Conservation (phyloP, 2,329 filamentous ascomycete species). For the Shiraia bambusicola region DNA sequence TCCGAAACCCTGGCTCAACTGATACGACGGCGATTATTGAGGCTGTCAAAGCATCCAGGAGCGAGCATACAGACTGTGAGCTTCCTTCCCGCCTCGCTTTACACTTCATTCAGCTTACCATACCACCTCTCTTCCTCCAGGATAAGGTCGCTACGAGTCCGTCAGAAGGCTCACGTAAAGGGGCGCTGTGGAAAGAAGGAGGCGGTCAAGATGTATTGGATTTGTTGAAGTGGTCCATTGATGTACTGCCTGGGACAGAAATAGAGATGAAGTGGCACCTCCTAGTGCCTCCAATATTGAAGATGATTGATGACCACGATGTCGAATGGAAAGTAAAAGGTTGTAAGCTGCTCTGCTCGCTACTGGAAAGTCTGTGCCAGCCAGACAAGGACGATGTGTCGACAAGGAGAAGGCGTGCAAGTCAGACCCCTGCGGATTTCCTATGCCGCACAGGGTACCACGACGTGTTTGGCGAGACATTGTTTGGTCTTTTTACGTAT, state of each 20-base stretch:
- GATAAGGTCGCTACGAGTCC: conserved; percentile 40
- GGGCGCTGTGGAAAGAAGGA: conserved; percentile 59
- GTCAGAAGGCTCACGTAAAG: conserved; percentile 60
- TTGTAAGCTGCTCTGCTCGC: conserved; percentile 54
- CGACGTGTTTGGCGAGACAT: conserved; percentile 66
- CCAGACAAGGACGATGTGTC: not conserved
- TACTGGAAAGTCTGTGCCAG: conserved; percentile 52
- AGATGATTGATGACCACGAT: conserved; percentile 66
- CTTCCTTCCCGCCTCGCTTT: conserved; percentile 52
- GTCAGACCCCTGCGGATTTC: conserved; percentile 49
- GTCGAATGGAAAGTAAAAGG: conserved; percentile 57
- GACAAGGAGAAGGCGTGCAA: conserved; percentile 21
- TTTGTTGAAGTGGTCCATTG: conserved; percentile 63
- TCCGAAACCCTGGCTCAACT: conserved; percentile 69
- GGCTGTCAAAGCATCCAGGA: conserved; percentile 44
- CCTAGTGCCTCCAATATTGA: conserved; percentile 68
- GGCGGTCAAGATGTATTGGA: conserved; percentile 54
- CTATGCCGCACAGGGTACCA: conserved; percentile 59
- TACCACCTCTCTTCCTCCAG: conserved; percentile 65
- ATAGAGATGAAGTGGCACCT: conserved; percentile 65
- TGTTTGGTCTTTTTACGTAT: conserved; percentile 72
- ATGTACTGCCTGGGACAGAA: conserved; percentile 50
- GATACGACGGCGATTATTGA: conserved; percentile 55
- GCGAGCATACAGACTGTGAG: conserved; percentile 54
- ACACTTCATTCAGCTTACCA: conserved; percentile 62